Conservation (phyloP, 257 asterid species). For the Linaria vulgaris region DNA sequence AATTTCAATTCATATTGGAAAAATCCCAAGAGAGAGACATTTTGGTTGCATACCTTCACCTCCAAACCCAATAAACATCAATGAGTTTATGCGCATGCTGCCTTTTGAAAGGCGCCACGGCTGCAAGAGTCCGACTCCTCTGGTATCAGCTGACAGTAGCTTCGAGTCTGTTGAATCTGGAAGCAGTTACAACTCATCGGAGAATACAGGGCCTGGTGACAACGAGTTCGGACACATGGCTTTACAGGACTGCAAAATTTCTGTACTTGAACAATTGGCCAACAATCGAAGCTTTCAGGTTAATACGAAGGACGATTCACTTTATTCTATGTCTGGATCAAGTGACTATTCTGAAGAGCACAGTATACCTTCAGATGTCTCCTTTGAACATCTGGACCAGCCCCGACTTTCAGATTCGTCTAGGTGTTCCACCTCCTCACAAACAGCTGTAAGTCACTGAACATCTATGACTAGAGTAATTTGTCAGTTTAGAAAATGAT, state of each 20-base stretch:
- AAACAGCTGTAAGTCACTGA: conserved; percentile 35
- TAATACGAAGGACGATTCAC: conserved; percentile 24
- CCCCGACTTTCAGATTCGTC: conserved; percentile 29
- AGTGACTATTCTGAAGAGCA: conserved; percentile 31
- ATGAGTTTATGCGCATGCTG: conserved; percentile 23
- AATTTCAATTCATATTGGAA: conserved; percentile 12
- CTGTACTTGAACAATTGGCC: conserved; percentile 28
- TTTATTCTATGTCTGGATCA: conserved; percentile 28
- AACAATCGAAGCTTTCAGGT: conserved; percentile 30
- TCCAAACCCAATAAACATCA: conserved; percentile 25
- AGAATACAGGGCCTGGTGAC: conserved; percentile 27
- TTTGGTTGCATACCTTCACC: conserved; percentile 33
- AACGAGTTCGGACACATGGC: conserved; percentile 23
- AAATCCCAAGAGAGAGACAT: conserved; percentile 24
- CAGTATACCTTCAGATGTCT: conserved; percentile 44
- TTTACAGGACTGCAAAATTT: conserved; percentile 26
- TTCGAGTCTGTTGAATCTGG: conserved; percentile 27
- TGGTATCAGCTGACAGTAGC: conserved; percentile 34
- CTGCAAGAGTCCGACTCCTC: conserved; percentile 28
- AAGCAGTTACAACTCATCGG: conserved; percentile 33
- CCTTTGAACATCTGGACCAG: conserved; percentile 36
- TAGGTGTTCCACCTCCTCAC: conserved; percentile 37
- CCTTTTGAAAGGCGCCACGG: conserved; percentile 25
- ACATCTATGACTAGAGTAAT: not conserved
- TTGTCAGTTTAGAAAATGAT: not conserved